A percentile compares a stretch with the other conserved stretches of the same genome.
phyloP scores from a whole-genome alignment of 2,329 filamentous ascomycete species.

The Seiridium cupressi region DNA sequence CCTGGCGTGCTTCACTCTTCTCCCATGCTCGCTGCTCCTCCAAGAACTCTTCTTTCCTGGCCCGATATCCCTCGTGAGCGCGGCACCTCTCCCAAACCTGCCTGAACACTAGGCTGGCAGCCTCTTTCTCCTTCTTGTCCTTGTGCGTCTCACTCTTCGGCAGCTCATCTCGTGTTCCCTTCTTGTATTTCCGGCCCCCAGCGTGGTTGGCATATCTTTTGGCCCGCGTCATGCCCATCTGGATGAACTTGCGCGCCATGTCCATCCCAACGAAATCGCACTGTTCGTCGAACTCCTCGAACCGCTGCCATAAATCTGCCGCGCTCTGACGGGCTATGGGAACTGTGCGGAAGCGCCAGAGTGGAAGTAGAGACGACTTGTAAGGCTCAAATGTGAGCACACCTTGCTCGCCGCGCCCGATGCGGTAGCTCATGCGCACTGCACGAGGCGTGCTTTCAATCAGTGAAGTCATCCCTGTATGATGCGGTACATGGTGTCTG shows the following conservation, averaged over 20 bases:
- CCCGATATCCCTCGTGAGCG: conserved; percentile 39
- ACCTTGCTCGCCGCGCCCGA: conserved; percentile 58
- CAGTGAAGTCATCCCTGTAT: neutral
- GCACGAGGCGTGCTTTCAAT: conserved; percentile 8
- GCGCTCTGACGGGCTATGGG: conserved; percentile 51
- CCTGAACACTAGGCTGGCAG: conserved; percentile 46
- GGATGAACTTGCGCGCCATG: conserved; percentile 62
- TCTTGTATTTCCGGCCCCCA: conserved; percentile 55
- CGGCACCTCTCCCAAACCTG: conserved; percentile 46
- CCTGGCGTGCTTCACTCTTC: neutral
- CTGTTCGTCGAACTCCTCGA: conserved; percentile 47
- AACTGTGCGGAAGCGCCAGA: conserved; percentile 58
- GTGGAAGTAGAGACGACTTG: conserved; percentile 56
- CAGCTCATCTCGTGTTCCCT: conserved; percentile 36
- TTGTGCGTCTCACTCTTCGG: conserved; percentile 41
- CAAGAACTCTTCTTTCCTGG: conserved; percentile 43
- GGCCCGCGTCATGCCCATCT: conserved; percentile 65
- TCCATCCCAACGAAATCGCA: conserved; percentile 64
- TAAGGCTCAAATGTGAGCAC: conserved; percentile 64
- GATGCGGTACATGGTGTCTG: neutral
- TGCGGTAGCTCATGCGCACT: conserved; percentile 22
- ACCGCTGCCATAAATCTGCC: conserved; percentile 44
- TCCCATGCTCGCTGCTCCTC: conserved; percentile 34
- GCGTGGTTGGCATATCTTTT: conserved; percentile 57
- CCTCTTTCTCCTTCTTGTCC: conserved; percentile 47